Conservation (phyloP, 2,329 filamentous ascomycete genomes). For the Teratosphaeriaceae sp. region DNA sequence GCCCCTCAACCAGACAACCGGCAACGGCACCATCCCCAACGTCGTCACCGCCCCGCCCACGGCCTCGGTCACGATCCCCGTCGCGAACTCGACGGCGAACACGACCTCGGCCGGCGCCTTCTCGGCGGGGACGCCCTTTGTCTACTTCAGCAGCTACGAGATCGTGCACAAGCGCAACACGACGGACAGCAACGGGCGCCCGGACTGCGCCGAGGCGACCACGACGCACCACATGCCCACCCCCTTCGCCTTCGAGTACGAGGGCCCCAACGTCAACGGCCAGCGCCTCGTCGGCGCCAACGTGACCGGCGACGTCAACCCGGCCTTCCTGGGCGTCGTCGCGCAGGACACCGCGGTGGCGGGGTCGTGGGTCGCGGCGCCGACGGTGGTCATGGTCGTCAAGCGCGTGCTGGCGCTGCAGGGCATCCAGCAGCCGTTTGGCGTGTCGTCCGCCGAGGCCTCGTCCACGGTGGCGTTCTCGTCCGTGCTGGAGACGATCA, state of each 20-base stretch:
- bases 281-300: constrained; percentile 11
- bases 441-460: constrained; percentile 9
- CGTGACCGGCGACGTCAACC: constrained; percentile 30
- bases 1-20: constrained; percentile 20
- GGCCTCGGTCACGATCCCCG: constrained; percentile 20
- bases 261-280: constrained; percentile 28
- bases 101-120: constrained; percentile 15
- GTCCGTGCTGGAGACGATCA: constrained; percentile 14
- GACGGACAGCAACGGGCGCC: constrained; percentile 21
- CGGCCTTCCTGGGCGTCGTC: constrained; percentile 28
- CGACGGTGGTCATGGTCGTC: constrained; percentile 39
- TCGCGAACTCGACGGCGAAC: neutral
- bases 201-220: constrained; percentile 28
- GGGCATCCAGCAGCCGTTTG: constrained; percentile 4
- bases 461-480: neutral
- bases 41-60: constrained; percentile 24
- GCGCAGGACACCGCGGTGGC: constrained; percentile 14
- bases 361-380: constrained; percentile 33
- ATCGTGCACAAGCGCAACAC: constrained; percentile 29
- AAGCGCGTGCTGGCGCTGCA: constrained; percentile 30
- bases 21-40: constrained; percentile 22
- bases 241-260: constrained; percentile 33
- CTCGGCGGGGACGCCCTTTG: constrained; percentile 32
- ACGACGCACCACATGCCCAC: constrained; percentile 29
- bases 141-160: constrained; percentile 39